Evolutionary conservation across 306 rosid genomes (phyloP).

Genomic region (Castanea sativa): DNA sequence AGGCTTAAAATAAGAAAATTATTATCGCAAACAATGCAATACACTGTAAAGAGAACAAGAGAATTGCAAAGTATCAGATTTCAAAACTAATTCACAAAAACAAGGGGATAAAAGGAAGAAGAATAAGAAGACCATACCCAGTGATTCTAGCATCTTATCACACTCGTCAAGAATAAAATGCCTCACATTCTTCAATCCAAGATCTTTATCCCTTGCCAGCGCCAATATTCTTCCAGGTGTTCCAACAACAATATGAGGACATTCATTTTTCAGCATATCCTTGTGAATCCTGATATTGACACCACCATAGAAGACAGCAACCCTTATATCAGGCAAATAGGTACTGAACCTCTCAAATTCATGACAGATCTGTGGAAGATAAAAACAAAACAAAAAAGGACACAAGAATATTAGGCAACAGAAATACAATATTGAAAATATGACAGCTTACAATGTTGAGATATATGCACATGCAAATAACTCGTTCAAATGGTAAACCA

Average conservation of each 20-base stretch:
- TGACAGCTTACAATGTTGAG: not conserved
- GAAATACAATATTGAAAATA: not conserved
- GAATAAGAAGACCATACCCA: slow-evolving; percentile 38
- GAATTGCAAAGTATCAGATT: not conserved
- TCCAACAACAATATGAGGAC: slow-evolving; percentile 80
- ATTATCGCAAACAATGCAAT: not conserved
- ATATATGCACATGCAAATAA: not conserved
- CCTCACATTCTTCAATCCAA: slow-evolving; percentile 71
- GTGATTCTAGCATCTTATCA: slow-evolving; percentile 83
- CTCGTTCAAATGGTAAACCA: not conserved
- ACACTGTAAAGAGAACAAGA: not conserved
- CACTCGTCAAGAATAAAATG: slow-evolving; percentile 82
- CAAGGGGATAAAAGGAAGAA: not conserved
- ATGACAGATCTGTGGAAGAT: slow-evolving; percentile 56
- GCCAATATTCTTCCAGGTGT: slow-evolving; percentile 80
- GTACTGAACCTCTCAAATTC: slow-evolving; percentile 77
- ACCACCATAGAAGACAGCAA: slow-evolving; percentile 70
- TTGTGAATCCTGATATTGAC: slow-evolving; percentile 63
- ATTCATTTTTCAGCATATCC: slow-evolving; percentile 68
- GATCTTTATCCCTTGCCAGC: slow-evolving; percentile 65
- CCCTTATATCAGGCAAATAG: slow-evolving; percentile 56
- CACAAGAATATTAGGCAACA: not conserved
- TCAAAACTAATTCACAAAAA: not conserved
- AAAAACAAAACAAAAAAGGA: slow-evolving; percentile 6
- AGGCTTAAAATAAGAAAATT: not conserved